Conservation (phyloP, 2,329 filamentous ascomycete species). For the Colletotrichum sp. region DNA sequence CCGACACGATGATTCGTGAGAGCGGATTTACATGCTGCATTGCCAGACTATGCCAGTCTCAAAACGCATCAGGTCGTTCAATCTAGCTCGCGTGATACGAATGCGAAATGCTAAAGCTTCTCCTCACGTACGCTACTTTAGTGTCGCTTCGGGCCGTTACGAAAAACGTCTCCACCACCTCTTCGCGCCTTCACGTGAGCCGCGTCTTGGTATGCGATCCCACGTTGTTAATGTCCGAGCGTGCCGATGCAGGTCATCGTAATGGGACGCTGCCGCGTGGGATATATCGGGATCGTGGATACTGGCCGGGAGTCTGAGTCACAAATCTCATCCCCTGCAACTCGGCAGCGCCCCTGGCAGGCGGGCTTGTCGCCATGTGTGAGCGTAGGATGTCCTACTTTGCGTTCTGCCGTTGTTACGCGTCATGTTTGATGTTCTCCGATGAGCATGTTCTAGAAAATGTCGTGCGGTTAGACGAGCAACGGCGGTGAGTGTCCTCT, state of each 20-base stretch:
- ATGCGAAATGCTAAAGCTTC: background rate
- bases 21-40: fast-evolving
- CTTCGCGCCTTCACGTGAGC: background rate
- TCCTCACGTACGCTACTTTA: background rate
- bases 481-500: background rate
- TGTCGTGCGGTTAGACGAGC: background rate
- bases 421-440: background rate
- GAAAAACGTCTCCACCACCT: background rate
- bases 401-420: background rate
- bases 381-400: background rate
- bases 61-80: background rate
- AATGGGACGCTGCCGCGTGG: background rate
- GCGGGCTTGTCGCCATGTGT: background rate
- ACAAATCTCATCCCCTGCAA: background rate
- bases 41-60: background rate
- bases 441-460: background rate
- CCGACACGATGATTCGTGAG: background rate
- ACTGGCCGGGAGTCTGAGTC: background rate
- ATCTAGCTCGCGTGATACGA: background rate
- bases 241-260: background rate
- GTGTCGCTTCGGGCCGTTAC: background rate
- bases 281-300: background rate
- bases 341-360: background rate
- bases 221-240: background rate
- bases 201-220: background rate